A percentile compares a stretch with the other conserved stretches of the same genome.
phyloP scores from a whole-genome alignment of 2,329 filamentous ascomycete genomes.

The Sordariomycetes sp. region DNA sequence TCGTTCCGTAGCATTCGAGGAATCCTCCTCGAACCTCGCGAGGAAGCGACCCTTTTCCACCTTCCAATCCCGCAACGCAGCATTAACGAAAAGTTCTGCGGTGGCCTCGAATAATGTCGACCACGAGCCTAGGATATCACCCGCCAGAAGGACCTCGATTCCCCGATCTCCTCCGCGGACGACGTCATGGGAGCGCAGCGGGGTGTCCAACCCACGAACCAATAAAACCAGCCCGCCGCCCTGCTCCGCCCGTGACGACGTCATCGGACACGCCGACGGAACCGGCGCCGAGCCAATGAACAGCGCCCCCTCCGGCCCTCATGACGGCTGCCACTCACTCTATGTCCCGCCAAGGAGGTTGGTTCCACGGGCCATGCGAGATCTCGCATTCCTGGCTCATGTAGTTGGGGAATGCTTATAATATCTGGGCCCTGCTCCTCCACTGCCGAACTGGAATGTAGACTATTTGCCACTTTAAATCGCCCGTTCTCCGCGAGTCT shows the following conservation, averaged over 20 bases:
- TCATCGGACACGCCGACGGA: constrained; percentile 1
- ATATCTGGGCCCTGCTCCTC: not conserved
- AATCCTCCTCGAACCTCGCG: too few species aligned
- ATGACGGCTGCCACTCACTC: not conserved
- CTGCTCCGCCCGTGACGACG: constrained; percentile 1
- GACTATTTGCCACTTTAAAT: not conserved
- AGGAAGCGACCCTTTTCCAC: too few species aligned
- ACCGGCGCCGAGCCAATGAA: not conserved
- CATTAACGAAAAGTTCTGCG: too few species aligned
- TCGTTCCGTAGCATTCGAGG: too few species aligned
- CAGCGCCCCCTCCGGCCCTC: not conserved
- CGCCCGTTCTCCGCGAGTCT: not conserved
- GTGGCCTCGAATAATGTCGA: too few species aligned
- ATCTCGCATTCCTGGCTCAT: not conserved
- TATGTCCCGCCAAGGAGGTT: not conserved
- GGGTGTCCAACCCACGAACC: not conserved
- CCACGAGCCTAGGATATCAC: not conserved
- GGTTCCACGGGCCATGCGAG: not conserved
- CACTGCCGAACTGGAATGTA: not conserved
- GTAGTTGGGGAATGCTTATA: not conserved
- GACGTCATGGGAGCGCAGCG: constrained; percentile 1
- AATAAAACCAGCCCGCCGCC: not conserved
- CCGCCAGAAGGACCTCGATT: not conserved
- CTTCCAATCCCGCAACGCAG: too few species aligned
- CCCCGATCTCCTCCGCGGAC: not conserved